Percentiles rank a stretch among this genome's conserved stretches.
phyloP scores from a whole-genome alignment of 2,329 filamentous ascomycete species.

The Colletotrichum simmondsii region DNA sequence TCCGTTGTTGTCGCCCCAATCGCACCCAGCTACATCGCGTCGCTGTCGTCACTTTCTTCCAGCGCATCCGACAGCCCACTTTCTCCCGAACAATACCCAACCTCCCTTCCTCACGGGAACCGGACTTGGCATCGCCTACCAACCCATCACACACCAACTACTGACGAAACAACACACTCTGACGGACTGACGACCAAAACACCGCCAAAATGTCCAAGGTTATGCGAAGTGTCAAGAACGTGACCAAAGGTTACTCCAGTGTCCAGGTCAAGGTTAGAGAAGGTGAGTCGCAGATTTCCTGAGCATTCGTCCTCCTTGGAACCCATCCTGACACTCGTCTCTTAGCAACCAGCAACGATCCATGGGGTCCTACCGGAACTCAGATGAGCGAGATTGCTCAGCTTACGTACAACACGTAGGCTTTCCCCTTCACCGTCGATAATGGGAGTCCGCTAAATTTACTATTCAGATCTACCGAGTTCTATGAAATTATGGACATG shows the following conservation, averaged over 20 bases:
- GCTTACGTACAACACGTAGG: slow-evolving; percentile 97
- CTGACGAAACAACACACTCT: not conserved
- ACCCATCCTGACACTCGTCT: slow-evolving; percentile 41
- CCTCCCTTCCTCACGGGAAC: not conserved
- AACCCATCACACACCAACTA: not conserved
- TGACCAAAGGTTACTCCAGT: slow-evolving; percentile 97
- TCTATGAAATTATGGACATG: slow-evolving; percentile 99
- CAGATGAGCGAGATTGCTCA: slow-evolving; percentile 99
- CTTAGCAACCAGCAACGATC: slow-evolving; percentile 97
- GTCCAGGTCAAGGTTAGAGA: slow-evolving; percentile 99
- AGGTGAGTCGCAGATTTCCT: slow-evolving; percentile 67
- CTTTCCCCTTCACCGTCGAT: slow-evolving; percentile 33
- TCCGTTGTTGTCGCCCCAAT: slow-evolving; percentile 5
- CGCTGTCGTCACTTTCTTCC: slow-evolving; percentile 5
- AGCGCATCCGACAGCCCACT: slow-evolving; percentile 10
- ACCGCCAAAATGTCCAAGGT: slow-evolving; percentile 86
- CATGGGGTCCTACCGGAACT: slow-evolving; percentile 96
- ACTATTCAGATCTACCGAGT: slow-evolving; percentile 82
- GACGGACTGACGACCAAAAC: slow-evolving; percentile 1
- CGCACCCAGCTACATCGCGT: slow-evolving; percentile 6
- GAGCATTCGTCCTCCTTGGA: not conserved
- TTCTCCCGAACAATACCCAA: slow-evolving; percentile 11
- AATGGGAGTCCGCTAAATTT: not conserved
- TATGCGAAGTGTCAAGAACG: slow-evolving; percentile 97
- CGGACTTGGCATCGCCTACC: not conserved